phyloP scores from a whole-genome alignment of 2,329 filamentous ascomycete genomes.

The Pseudocercospora musae region DNA sequence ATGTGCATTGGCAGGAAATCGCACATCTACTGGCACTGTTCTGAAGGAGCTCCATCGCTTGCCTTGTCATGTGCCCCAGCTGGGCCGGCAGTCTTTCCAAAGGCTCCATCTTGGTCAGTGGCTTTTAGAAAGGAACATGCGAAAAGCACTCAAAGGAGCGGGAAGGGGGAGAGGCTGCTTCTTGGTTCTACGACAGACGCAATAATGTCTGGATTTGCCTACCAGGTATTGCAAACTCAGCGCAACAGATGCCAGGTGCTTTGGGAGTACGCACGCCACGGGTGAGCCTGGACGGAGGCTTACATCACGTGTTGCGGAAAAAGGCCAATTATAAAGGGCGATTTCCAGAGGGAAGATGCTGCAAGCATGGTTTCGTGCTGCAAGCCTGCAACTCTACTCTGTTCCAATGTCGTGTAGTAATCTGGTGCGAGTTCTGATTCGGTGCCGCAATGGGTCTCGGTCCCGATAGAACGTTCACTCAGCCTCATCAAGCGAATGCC shows the following conservation, averaged over 20 bases:
- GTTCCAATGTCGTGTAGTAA: neutral
- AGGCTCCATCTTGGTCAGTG: neutral
- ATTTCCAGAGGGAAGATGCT: neutral
- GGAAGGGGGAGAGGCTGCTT: neutral
- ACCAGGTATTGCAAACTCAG: neutral
- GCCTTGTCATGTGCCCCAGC: slow-evolving; percentile 3
- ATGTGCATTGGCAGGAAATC: slow-evolving; percentile 13
- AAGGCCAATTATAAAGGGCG: neutral
- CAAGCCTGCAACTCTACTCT: too few relatives aligned
- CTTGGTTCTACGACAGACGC: neutral
- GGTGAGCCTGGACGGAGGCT: neutral
- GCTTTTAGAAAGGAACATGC: neutral
- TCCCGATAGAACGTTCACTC: slow-evolving; percentile 2
- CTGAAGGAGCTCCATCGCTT: slow-evolving; percentile 2
- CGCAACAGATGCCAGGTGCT: neutral
- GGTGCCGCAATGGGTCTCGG: slow-evolving; percentile 1
- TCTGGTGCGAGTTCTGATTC: slow-evolving; percentile 3
- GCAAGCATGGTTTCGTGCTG: neutral
- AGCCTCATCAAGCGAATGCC: slow-evolving; percentile 6
- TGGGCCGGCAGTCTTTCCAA: neutral
- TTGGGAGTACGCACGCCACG: neutral
- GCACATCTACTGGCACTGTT: slow-evolving; percentile 7
- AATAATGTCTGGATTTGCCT: neutral
- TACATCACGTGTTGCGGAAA: neutral
- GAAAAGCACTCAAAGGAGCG: neutral